Evolutionary conservation across 257 asterid species (phyloP).

Genomic region (Solanum dulcamara): DNA sequence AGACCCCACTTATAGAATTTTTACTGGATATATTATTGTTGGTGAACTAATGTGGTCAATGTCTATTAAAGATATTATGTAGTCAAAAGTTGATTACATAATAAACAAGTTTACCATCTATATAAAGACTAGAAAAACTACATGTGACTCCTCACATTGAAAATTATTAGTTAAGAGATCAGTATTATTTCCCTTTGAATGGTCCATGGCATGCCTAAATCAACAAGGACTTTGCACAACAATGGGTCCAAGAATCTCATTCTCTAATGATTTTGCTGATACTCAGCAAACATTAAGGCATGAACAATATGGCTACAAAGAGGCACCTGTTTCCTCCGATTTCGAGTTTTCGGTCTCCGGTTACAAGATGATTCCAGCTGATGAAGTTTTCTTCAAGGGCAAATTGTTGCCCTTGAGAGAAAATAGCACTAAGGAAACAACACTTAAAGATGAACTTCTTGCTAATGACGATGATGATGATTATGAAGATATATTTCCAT

Average conservation of each 20-base stretch:
- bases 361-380: conserved; percentile 54
- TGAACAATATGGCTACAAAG: conserved; percentile 45
- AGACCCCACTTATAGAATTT: no score
- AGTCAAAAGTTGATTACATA: background rate
- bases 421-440: conserved; percentile 27
- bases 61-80: background rate
- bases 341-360: conserved; percentile 54
- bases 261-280: conserved; percentile 78
- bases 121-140: background rate
- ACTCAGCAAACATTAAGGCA: conserved; percentile 35
- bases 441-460: conserved; percentile 66
- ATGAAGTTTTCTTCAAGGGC: conserved; percentile 67
- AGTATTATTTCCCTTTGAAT: background rate
- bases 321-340: conserved; percentile 78
- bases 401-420: conserved; percentile 47
- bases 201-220: conserved; percentile 65
- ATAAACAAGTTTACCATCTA: background rate
- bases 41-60: no score
- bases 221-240: conserved; percentile 37
- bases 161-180: background rate
- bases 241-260: conserved; percentile 76
- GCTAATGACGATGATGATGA: conserved; percentile 34
- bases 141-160: background rate
- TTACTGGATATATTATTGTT: no score
- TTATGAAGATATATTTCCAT: conserved; percentile 15